A percentile compares a stretch with the other conserved stretches of the same genome.
phyloP scores from a whole-genome alignment of 2,329 filamentous ascomycete species.

The Claviceps paspali region DNA sequence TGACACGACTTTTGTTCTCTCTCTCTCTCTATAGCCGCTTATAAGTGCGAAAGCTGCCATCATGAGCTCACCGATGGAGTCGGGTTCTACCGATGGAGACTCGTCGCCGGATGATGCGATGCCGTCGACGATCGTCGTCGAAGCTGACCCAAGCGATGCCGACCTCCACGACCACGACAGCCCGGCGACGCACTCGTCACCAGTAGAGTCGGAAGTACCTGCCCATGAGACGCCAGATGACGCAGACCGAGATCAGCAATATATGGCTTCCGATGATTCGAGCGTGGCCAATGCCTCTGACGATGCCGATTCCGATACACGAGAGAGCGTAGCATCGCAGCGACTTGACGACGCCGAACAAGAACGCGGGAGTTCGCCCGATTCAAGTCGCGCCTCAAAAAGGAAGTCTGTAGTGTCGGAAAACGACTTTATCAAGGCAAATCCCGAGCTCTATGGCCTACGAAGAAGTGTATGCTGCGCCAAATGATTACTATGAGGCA shows the following conservation, averaged over 20 bases:
- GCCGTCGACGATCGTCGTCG: conserved; percentile 22
- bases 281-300: conserved; percentile 43
- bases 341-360: conserved; percentile 32
- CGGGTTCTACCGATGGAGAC: conserved; percentile 52
- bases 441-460: conserved; percentile 88
- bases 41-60: conserved; percentile 45
- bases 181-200: conserved; percentile 31
- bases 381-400: conserved; percentile 55
- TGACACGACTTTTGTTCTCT: conserved; percentile 22
- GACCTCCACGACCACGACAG: conserved; percentile 60
- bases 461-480: conserved; percentile 64
- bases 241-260: conserved; percentile 22
- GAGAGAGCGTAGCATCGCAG: conserved; percentile 34
- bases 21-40: conserved; percentile 28
- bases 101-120: conserved; percentile 37
- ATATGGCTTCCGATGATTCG: conserved; percentile 31
- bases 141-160: conserved; percentile 37
- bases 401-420: conserved; percentile 56
- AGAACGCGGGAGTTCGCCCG: conserved; percentile 53
- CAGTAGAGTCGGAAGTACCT: conserved; percentile 24
- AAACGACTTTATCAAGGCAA: conserved; percentile 73
- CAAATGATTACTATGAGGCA: conserved; percentile 8
- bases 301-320: conserved; percentile 65
- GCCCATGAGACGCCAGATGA: conserved; percentile 26
- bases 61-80: conserved; percentile 48